Percentiles rank a stretch among this genome's conserved stretches.
Evolutionary conservation across 1,139 yeast species (phyloP).

Genomic region (Pneumocystis wakefieldiae): DNA sequence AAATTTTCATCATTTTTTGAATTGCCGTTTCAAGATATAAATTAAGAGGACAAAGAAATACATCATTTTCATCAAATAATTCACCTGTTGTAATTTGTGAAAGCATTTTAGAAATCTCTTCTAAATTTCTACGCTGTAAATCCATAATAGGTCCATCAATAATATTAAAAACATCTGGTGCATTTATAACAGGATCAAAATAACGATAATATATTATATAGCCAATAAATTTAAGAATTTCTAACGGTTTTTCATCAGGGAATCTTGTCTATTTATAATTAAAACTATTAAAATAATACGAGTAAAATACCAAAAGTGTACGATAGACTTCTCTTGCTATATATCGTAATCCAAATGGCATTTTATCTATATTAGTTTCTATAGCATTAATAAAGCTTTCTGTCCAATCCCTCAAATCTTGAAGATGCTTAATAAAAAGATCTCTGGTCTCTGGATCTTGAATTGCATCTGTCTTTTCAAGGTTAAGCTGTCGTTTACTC

Average conservation of each 20-base stretch:
- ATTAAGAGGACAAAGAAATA: constrained; percentile 65
- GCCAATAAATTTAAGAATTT: constrained; percentile 54
- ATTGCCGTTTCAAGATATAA: constrained; percentile 44
- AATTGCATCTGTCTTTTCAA: constrained; percentile 57
- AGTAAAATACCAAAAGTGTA: not conserved
- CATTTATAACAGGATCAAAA: constrained; percentile 47
- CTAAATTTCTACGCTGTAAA: constrained; percentile 37
- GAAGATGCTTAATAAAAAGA: constrained; percentile 58
- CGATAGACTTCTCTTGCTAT: constrained; percentile 27
- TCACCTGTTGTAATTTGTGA: constrained; percentile 53
- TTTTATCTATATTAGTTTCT: constrained; percentile 27
- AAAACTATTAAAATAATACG: constrained; percentile 12
- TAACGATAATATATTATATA: constrained; percentile 50
- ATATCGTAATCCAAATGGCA: constrained; percentile 54
- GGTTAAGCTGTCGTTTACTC: constrained; percentile 32
- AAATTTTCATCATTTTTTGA: constrained; percentile 35
- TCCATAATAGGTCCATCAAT: constrained; percentile 21
- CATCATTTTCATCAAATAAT: constrained; percentile 46
- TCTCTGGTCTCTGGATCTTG: constrained; percentile 57
- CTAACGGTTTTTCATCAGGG: constrained; percentile 33
- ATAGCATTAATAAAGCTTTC: constrained; percentile 42
- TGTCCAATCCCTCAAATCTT: constrained; percentile 55
- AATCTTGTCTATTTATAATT: constrained; percentile 30
- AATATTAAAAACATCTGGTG: constrained; percentile 54
- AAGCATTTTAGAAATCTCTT: constrained; percentile 44